phyloP scores from a whole-genome alignment of 2,329 filamentous ascomycete genomes.

The Chrysosphaeria jannelii region DNA sequence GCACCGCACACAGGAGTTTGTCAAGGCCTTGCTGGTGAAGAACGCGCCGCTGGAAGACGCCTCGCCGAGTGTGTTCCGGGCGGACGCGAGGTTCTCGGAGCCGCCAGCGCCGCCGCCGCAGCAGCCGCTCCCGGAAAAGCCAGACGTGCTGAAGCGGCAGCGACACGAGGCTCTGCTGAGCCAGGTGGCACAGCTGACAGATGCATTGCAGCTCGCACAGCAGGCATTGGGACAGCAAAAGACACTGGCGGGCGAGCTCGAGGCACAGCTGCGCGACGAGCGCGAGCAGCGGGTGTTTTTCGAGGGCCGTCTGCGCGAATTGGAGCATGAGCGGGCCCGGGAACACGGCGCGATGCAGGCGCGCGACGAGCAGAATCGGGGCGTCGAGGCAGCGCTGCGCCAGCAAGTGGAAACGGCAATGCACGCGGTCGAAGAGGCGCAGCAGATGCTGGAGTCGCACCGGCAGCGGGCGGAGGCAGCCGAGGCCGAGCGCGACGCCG shows the following conservation, averaged over 20 bases:
- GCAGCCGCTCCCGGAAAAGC: constrained; percentile 79
- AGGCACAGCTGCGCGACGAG: too few relatives aligned
- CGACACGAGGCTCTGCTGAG: neutral
- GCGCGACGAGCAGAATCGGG: neutral
- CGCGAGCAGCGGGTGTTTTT: too few relatives aligned
- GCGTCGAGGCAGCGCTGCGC: constrained; percentile 17
- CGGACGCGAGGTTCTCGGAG: constrained; percentile 67
- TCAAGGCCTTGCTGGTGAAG: constrained; percentile 45
- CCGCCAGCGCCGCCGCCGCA: constrained; percentile 82
- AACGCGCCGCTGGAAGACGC: constrained; percentile 18
- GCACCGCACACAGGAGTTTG: constrained; percentile 50
- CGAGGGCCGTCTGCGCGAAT: too few relatives aligned
- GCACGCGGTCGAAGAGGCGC: constrained; percentile 52
- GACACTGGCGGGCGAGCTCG: neutral
- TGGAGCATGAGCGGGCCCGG: neutral
- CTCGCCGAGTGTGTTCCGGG: constrained; percentile 16
- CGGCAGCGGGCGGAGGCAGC: constrained; percentile 50
- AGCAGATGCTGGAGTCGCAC: constrained; percentile 50
- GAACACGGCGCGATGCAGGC: neutral
- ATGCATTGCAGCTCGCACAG: too few relatives aligned
- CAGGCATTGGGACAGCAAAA: too few relatives aligned
- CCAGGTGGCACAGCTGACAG: too few relatives aligned
- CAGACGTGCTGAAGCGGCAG: constrained; percentile 8
- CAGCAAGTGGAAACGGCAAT: constrained; percentile 47
- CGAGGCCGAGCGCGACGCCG: constrained; percentile 43